These are phyloP conservation scores for Suillus plorans DNA, from an alignment of 768 basidiomycete species.

Conservation along the genomic window DNA sequence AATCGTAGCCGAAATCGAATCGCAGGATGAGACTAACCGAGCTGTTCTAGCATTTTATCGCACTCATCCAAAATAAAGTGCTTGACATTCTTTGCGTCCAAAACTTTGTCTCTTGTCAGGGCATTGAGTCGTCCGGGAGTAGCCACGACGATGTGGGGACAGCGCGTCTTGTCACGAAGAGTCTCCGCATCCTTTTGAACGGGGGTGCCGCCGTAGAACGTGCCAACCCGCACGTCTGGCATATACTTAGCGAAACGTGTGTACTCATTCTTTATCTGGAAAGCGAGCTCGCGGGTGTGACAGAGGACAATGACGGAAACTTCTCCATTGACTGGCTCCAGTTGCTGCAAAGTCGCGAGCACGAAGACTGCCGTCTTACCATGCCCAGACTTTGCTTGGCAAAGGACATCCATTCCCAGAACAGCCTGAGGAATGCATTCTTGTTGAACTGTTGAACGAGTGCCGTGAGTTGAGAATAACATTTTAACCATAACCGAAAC, in stretches of 20 bases:
- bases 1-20: conserved; percentile 69
- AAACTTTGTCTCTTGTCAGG: conserved; percentile 89
- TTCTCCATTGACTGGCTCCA: conserved; percentile 97
- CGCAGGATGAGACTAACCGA: conserved; percentile 84
- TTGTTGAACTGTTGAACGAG: conserved; percentile 77
- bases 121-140: conserved; percentile 98
- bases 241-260: conserved; percentile 99
- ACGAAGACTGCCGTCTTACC: conserved; percentile 99
- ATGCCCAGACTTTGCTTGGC: conserved; percentile 98
- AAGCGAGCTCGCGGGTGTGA: conserved; percentile 98
- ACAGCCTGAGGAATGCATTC: conserved; percentile 99
- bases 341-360: conserved; percentile 94
- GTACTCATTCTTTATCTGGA: conserved; percentile 99
- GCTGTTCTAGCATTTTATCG: conserved; percentile 99
- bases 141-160: conserved; percentile 98
- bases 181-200: conserved; percentile 92
- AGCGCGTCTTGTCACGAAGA: conserved; percentile 93
- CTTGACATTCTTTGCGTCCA: conserved; percentile 96
- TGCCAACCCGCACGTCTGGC: conserved; percentile 96
- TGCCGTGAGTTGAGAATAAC: conserved; percentile 4
- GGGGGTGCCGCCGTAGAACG: conserved; percentile 97
- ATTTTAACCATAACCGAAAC: conserved; percentile 13
- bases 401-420: conserved; percentile 98
- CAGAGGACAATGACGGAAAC: conserved; percentile 97
- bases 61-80: conserved; percentile 99